Conservation (phyloP, 2,329 filamentous ascomycete species). For the Aspergillus aculeatinus region DNA sequence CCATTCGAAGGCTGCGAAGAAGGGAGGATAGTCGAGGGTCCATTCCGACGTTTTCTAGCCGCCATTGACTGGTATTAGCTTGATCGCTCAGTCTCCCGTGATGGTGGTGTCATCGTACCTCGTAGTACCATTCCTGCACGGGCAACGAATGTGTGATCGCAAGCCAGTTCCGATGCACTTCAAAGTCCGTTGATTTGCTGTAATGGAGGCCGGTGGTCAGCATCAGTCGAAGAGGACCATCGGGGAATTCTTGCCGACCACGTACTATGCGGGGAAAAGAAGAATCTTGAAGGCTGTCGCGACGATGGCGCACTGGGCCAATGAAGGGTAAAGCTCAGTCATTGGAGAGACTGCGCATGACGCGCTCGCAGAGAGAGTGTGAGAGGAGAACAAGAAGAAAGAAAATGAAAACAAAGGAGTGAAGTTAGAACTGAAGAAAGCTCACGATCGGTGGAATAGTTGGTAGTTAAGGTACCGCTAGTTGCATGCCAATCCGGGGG, state of each 20-base stretch:
- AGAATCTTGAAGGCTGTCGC: slow-evolving; percentile 87
- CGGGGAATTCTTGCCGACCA: slow-evolving; percentile 24
- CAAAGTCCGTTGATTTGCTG: slow-evolving; percentile 98
- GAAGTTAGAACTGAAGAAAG: slow-evolving; percentile 1
- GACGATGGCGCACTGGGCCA: slow-evolving; percentile 82
- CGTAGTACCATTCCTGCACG: slow-evolving; percentile 88
- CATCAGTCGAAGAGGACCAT: slow-evolving; percentile 3
- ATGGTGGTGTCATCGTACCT: slow-evolving; percentile 52
- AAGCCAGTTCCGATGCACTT: slow-evolving; percentile 98
- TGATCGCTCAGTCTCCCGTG: not conserved
- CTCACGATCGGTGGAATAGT: not conserved
- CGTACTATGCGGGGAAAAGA: slow-evolving; percentile 91
- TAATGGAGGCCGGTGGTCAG: slow-evolving; percentile 3
- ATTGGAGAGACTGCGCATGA: slow-evolving; percentile 50
- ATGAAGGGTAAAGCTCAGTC: slow-evolving; percentile 80
- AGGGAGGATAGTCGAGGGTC: slow-evolving; percentile 98
- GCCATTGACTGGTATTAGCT: slow-evolving; percentile 8
- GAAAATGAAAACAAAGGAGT: slow-evolving; percentile 1
- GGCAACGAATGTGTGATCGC: slow-evolving; percentile 90
- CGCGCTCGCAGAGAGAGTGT: slow-evolving; percentile 13
- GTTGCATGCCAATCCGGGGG: slow-evolving; percentile 14
- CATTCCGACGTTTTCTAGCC: slow-evolving; percentile 87
- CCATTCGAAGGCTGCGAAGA: slow-evolving; percentile 98
- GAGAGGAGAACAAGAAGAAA: not conserved
- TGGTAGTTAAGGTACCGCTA: no score